Conservation (phyloP, 2,329 filamentous ascomycete genomes). For the Xylariomycetidae sp. region DNA sequence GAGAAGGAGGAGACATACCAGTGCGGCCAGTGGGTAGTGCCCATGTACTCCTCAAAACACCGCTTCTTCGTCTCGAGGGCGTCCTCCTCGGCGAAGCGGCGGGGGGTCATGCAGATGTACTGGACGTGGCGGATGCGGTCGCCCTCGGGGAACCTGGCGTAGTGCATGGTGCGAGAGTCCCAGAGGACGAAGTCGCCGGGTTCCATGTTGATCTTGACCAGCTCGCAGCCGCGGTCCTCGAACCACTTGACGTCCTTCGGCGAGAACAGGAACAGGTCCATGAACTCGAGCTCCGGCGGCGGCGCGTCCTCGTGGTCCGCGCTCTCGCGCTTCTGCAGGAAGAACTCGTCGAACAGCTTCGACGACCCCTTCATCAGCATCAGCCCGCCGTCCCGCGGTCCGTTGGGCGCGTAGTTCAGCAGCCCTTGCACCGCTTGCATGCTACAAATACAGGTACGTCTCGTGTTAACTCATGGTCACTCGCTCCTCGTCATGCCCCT, state of each 20-base stretch:
- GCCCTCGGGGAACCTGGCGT: slow-evolving; percentile 28
- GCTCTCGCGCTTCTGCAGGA: slow-evolving; percentile 24
- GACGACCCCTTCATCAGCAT: slow-evolving; percentile 37
- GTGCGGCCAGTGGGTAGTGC: slow-evolving; percentile 34
- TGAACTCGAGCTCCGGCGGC: slow-evolving; percentile 26
- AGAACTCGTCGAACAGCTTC: slow-evolving; percentile 38
- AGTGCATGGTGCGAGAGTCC: slow-evolving; percentile 43
- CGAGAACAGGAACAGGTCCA: slow-evolving; percentile 36
- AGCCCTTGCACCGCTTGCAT: slow-evolving; percentile 33
- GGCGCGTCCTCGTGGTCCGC: slow-evolving; percentile 12
- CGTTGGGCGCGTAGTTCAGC: slow-evolving; percentile 37
- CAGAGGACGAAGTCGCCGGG: slow-evolving; percentile 38
- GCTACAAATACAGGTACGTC: too few relatives aligned
- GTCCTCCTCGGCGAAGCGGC: slow-evolving; percentile 27
- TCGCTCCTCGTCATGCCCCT: too few relatives aligned
- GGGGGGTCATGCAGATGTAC: slow-evolving; percentile 33
- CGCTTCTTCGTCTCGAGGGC: slow-evolving; percentile 27
- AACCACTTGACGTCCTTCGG: slow-evolving; percentile 38
- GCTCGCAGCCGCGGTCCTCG: slow-evolving; percentile 29
- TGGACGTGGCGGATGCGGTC: slow-evolving; percentile 30
- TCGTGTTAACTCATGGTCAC: too few relatives aligned
- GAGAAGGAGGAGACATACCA: slow-evolving; percentile 5
- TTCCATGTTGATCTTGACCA: slow-evolving; percentile 33
- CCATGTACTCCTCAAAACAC: slow-evolving; percentile 26
- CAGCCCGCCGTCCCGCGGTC: slow-evolving; percentile 39